Base-by-base conservation (phyloP, 2,329 filamentous ascomycete species). In the Xylariaceae sp. region DNA sequence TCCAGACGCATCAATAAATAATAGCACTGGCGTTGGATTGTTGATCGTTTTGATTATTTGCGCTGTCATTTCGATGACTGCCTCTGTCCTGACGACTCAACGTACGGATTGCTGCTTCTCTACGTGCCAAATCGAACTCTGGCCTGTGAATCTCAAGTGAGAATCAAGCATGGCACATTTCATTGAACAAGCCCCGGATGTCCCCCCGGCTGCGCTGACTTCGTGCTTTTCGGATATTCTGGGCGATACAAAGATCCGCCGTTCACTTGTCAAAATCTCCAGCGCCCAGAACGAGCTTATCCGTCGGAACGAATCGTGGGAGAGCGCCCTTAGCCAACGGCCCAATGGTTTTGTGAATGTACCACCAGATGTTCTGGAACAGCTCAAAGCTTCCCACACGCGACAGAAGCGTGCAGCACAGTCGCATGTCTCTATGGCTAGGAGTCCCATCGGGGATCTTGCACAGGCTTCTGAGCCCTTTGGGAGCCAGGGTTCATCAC, bases 251-350 rank as follows among this genome's bases (percentile, higher is more conserved):
- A 70, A 65, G 15, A 76, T 83, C 56, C 69, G 72, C 35, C 72
- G 71, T 15, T 70, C 66, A 49, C 76, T 80, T 64, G 68, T 80
- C 37, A 72, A 66, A 23, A 79, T 83, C 55, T 75, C 79, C 1
- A 72, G 69, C 30, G 74, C 80, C 13, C 85, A 88, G 64, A 67
- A 70, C 49, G 65, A 72, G 7, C 71, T 87, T 4, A 70, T 88
- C 1, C 74, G 78, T 4, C 68, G 73, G 9, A 61, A 71, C 4
- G 73, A 77, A 13, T 80, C 73, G 5, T 77, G 74, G 75, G 71
- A 67, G 47, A 56, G 66, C 53, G 55, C 59, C 13, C 62, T 69
- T 3, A 59, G 63, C 30, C 55, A 56, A 37, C 58, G 61, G 2
- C 57, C 67, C 1, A 62, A 61, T 48, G 62, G 63, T n/a, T 71